Conservation (phyloP, 2,329 filamentous ascomycete species). For the Fusarium buxicola region DNA sequence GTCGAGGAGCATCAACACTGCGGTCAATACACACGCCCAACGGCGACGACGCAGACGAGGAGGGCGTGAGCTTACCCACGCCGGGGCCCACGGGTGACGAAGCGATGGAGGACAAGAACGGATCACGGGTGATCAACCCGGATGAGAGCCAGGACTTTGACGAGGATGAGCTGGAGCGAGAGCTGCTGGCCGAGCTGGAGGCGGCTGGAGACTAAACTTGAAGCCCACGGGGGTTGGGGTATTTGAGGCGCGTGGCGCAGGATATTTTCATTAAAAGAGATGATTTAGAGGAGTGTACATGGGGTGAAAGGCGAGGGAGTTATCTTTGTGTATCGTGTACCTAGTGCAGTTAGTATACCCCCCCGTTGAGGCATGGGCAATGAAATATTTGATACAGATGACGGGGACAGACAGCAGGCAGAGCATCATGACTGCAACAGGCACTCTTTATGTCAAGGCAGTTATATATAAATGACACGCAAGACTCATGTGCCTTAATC, state of each 20-base stretch:
- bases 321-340: conserved; percentile 14
- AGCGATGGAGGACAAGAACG: conserved; percentile 48
- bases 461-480: no score
- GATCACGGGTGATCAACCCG: conserved; percentile 37
- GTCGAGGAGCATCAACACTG: conserved; percentile 59
- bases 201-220: conserved; percentile 46
- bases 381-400: conserved; percentile 13
- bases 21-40: conserved; percentile 59
- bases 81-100: conserved; percentile 53
- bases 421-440: no score
- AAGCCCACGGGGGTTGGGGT: conserved; percentile 12
- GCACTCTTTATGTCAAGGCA: no score
- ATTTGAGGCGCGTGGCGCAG: conserved; percentile 4
- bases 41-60: conserved; percentile 49
- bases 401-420: no score
- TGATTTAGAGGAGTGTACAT: conserved; percentile 27
- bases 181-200: conserved; percentile 71
- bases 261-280: conserved; percentile 15
- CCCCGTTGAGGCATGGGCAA: conserved; percentile 25
- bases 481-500: conserved; percentile 23
- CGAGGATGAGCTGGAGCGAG: conserved; percentile 71
- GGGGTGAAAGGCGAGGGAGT: conserved; percentile 9
- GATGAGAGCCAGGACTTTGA: conserved; percentile 57
- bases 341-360: conserved; percentile 29
- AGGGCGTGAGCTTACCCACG: conserved; percentile 55